Evolutionary conservation across 2,329 filamentous ascomycete species (phyloP).

Genomic region (Botrytis elliptica): DNA sequence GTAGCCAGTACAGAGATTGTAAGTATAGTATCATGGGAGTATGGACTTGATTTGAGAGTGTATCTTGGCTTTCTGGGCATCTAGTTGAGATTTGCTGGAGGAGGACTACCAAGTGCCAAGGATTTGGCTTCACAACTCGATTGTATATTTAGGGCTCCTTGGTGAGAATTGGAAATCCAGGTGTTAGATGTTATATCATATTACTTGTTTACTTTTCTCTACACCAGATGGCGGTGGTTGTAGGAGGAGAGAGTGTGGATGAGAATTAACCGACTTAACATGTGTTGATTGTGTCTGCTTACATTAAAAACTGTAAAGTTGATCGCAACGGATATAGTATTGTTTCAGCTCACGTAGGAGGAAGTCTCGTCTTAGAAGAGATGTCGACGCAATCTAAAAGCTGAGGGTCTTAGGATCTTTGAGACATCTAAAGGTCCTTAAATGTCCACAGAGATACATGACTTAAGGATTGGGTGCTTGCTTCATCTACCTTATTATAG

Average conservation of each 20-base stretch:
- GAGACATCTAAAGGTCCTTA: not conserved
- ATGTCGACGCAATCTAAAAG: rapidly evolving
- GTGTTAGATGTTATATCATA: not conserved
- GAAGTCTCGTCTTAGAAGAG: not conserved
- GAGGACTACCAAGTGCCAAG: not conserved
- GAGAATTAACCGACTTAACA: not conserved
- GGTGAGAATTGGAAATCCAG: not conserved
- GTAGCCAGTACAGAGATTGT: not conserved
- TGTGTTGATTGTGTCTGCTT: not conserved
- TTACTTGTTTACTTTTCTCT: not conserved
- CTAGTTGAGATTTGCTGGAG: not conserved
- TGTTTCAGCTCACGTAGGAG: not conserved
- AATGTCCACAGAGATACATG: not conserved
- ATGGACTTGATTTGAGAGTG: not conserved
- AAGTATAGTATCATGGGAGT: not conserved
- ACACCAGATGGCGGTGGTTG: not conserved
- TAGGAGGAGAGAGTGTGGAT: not conserved
- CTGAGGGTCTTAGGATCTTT: not conserved
- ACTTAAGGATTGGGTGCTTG: not conserved
- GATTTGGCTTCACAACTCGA: not conserved
- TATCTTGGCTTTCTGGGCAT: not conserved
- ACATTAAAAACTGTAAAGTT: not conserved
- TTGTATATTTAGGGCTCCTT: not conserved
- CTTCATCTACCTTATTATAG: not conserved
- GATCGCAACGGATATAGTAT: not conserved